These are phyloP conservation scores for Mycosphaerella arachidis DNA, from an alignment of 2,329 filamentous ascomycete genomes.

Conservation along the genomic window DNA sequence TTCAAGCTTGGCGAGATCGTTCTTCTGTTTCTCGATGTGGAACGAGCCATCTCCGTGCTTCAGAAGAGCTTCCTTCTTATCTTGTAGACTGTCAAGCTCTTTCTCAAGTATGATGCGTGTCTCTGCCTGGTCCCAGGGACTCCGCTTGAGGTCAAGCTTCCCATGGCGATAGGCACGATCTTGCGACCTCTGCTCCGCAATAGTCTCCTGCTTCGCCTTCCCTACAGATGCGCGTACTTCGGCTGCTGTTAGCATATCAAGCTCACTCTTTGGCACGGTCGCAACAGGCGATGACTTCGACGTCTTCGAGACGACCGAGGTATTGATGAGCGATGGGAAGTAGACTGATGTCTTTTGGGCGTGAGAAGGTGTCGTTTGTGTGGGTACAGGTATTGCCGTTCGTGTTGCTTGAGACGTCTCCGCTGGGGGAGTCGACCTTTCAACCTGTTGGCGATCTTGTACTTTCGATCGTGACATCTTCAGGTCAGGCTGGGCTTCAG, in stretches of 20 bases:
- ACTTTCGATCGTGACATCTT: constrained; percentile 1
- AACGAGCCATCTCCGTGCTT: constrained; percentile 15
- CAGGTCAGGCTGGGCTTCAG: constrained; percentile 3
- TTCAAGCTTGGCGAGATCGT: constrained; percentile 23
- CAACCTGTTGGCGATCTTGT: background rate
- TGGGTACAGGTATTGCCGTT: constrained; percentile 19
- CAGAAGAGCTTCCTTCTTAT: constrained; percentile 15
- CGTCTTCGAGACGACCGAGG: constrained; percentile 11
- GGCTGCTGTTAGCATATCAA: constrained; percentile 40
- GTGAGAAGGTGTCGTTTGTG: constrained; percentile 7
- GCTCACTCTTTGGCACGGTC: constrained; percentile 35
- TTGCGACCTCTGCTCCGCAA: background rate
- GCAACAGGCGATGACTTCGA: constrained; percentile 27
- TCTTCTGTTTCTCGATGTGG: constrained; percentile 28
- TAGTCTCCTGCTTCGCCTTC: constrained; percentile 23
- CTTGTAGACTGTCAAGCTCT: constrained; percentile 12
- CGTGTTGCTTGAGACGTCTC: constrained; percentile 12
- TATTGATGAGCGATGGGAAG: constrained; percentile 26
- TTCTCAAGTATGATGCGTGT: constrained; percentile 17
- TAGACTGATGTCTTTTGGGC: constrained; percentile 19
- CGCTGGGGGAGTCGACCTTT: constrained; percentile 2
- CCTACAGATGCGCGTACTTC: constrained; percentile 43
- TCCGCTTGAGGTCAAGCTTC: constrained; percentile 17
- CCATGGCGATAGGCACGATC: constrained; percentile 12
- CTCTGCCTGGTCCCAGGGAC: constrained; percentile 24